Percentiles rank a stretch among this genome's conserved stretches.
These are phyloP conservation scores for Thozetella sp. DNA, from an alignment of 495 filamentous ascomycete genomes.

Conservation along the genomic window DNA sequence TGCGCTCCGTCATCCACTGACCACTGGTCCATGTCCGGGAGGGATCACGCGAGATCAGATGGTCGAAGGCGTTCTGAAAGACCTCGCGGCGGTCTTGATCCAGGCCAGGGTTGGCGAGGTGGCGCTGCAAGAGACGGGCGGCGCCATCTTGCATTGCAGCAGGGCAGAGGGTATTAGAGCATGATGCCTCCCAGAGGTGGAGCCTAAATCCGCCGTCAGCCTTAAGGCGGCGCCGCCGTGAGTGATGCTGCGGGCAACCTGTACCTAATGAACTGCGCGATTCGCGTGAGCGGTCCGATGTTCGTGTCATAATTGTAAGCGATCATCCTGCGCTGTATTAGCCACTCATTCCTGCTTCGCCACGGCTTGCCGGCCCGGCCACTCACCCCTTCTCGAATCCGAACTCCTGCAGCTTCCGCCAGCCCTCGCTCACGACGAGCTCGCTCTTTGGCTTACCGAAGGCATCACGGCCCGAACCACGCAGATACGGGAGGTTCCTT, in stretches of 20 bases:
- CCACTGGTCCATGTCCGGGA: background rate
- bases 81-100: slow-evolving; percentile 27
- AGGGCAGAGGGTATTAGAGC: slow-evolving; percentile 65
- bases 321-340: slow-evolving; percentile 40
- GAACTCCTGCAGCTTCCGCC: slow-evolving; percentile 54
- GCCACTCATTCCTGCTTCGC: background rate
- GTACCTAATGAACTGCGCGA: slow-evolving; percentile 56
- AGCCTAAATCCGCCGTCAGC: slow-evolving; percentile 34
- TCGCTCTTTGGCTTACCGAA: slow-evolving; percentile 50
- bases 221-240: background rate
- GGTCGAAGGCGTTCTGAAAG: slow-evolving; percentile 50
- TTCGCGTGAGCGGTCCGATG: slow-evolving; percentile 46
- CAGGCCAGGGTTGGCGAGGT: slow-evolving; percentile 34
- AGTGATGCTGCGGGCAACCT: background rate
- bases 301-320: slow-evolving; percentile 55
- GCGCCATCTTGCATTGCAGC: slow-evolving; percentile 74
- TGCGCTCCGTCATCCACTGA: slow-evolving; percentile 1
- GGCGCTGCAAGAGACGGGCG: slow-evolving; percentile 58
- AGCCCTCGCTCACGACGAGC: slow-evolving; percentile 58
- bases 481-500: slow-evolving; percentile 54
- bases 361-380: background rate
- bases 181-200: slow-evolving; percentile 66
- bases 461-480: slow-evolving; percentile 43
- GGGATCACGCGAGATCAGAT: slow-evolving; percentile 38
- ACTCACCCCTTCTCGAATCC: slow-evolving; percentile 49